Evolutionary conservation across 176 grass and related monocot genomes (phyloP), one percentile per base, ranked within the genome.

Genomic region (Rhipidocladum racemiflorum): DNA sequence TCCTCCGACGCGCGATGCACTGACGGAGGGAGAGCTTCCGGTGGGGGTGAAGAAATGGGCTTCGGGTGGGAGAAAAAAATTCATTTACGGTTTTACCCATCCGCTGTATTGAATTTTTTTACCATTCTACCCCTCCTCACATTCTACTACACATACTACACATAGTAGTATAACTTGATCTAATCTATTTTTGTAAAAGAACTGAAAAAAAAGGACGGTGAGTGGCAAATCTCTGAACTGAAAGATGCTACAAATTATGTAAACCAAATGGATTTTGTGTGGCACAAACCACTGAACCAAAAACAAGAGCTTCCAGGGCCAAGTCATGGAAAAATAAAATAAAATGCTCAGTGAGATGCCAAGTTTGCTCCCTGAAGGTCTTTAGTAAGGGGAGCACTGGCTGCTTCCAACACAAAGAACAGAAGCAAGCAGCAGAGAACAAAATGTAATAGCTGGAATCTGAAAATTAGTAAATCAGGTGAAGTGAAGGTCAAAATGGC

Each of bases 381-480:
- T 83, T 68, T 10, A 85, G 29, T 64, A 78, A 77, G 30, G 49
- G 14, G 62, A 76, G 56, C 48, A 75, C 14, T 79, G 21, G 84
- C 68, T 87, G 88, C 88, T 83, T 79, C 88, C 68, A 87, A 54
- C 62, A 79, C 79, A 79, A 83, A 83, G 49, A 61, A 67, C 23
- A 68, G 79, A 79, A 90, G 84, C 79, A 77, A 77, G 79, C 78
- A 81, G 67, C 74, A 66, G 65, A 70, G 61, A 86, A 79, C 59
- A 68, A 79, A 90, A 79, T 40, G 39, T 79, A 50, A 90, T 59
- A 53, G 44, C 77, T 70, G 29, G 76, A 74, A 53, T 73, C 85
- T 79, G 74, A 43, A 42, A 82, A 87, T 87, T 87, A 87, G 74
- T 75, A 68, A 57, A 87, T 83, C 68, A 83, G 84, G 60, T 85